Base-by-base conservation (phyloP, 345 rosid genomes). In the Linum lewisii region DNA sequence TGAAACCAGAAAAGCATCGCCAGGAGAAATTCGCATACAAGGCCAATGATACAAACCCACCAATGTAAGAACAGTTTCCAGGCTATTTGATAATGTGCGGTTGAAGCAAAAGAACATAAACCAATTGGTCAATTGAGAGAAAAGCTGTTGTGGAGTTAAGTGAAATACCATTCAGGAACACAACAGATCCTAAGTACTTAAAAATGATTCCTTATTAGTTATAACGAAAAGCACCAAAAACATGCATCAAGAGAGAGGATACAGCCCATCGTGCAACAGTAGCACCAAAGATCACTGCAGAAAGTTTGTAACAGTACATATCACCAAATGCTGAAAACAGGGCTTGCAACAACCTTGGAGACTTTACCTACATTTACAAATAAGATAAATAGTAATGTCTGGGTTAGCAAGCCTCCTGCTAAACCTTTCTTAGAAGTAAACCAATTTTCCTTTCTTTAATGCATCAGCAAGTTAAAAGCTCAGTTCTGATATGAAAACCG, bases 41-140 rank as follows among this genome's bases (percentile, higher is more conserved):
- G 99, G 97, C 95, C 99, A 93, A 70, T 81, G 77, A 78, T 85
- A 93, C 50, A 93, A 72, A 23, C 95, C 78, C 24, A 85, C 84
- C 62, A 93, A 72, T 15, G 90, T 89, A 51, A 93, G 95, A 66
- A 84, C 90, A 61, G 99, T 85, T 81, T 89, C 97, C 78, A 87
- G 75, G 73, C 88, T 78, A 72, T 89, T 89, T 63, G 99, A 87
- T 66, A 93, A 81, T 21, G 97, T 93, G 21, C 99, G 92, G 62
- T 80, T 82, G 71, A 93, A 72, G 71, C 95, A 93, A 82, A 81
- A 93, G 74, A 89, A 89, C 70, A 81, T 67, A 71, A 93, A 89
- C 99, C 95, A 89, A 67, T 93, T 93, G 54, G 79, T 47, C 85
- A 83, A 56, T 71, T 87, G 89, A 73, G 81, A 83, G 73, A 85